Evolutionary conservation across 441 rosid species (phyloP).

Genomic region (Capsella rubella): DNA sequence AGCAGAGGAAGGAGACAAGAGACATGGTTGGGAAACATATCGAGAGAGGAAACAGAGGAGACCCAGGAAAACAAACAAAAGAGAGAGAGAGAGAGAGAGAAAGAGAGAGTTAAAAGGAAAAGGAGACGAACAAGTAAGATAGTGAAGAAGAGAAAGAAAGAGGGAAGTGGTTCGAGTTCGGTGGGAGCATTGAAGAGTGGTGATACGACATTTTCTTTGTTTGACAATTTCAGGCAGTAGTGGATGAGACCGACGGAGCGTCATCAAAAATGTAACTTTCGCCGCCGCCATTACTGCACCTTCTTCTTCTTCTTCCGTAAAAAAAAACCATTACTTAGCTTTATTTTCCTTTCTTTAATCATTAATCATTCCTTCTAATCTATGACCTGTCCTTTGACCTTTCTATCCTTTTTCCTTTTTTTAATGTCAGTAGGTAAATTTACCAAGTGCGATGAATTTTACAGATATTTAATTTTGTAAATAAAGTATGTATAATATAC

Average conservation of each 20-base stretch:
- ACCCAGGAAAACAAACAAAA: constrained; percentile 3
- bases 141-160: constrained; percentile 9
- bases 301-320: constrained; percentile 8
- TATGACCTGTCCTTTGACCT: constrained; percentile 38
- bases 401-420: neutral
- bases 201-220: constrained; percentile 8
- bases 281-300: constrained; percentile 36
- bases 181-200: constrained; percentile 35
- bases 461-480: neutral
- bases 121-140: constrained; percentile 15
- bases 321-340: neutral
- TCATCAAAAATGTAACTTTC: constrained; percentile 27
- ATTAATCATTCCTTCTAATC: neutral
- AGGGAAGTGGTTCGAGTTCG: constrained; percentile 31
- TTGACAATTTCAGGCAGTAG: constrained; percentile 34
- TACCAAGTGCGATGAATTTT: constrained; percentile 19
- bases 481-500: no score
- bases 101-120: constrained; percentile 22
- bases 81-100: neutral
- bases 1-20: constrained; percentile 27
- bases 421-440: constrained; percentile 30
- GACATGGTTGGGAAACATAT: constrained; percentile 34
- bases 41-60: constrained; percentile 26
- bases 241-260: constrained; percentile 3
- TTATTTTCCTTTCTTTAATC: neutral